Base-by-base conservation (phyloP, 208 protist genomes). In the Leishmania aethiopica region DNA sequence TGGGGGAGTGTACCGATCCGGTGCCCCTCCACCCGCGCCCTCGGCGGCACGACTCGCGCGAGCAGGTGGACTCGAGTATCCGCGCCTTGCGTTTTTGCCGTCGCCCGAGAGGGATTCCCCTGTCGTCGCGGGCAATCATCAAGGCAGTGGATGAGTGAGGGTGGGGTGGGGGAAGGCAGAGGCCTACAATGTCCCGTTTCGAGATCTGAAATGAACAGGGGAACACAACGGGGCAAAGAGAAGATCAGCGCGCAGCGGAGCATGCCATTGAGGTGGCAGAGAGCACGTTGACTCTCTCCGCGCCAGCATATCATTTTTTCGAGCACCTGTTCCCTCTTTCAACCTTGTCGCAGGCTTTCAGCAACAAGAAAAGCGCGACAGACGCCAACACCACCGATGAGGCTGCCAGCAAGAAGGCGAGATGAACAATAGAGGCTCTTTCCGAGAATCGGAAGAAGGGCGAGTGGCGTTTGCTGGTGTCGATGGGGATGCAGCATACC, bases 321-420 rank as follows among this genome's bases (percentile, higher is more conserved):
- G 13, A 17, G 7, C 22, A 7, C 28, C n/a, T 8, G 5, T 47
- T 13, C 45, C 51, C 25, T 8, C 22, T n/a, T 17, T 32, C 37
- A 15, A 0, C 35, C 42, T 32, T 22, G 0, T 37, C 10, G n/a
- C 6, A 32, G 3, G 60, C 32, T 32, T 19, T 32, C 60, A 25
- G 57, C 57, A 32, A 7, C 57, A 62, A 2, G 6, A 62, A 25
- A 32, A 7, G 1, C 57, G 6, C 13, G 25, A 32, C 28, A 19
- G 25, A 7, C 57, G 6, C 28, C 57, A 62, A 42, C 37, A 32
- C 42, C 45, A 19, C 0, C 78, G 28, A 57, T 60, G 67, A 25
- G 5, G 42, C 32, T n/a, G 35, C 40, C 40, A 89, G 51, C 75
- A 77, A 57, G 59, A 53, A 77, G 19, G 85, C 0, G 3, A 69